phyloP scores from a whole-genome alignment of 768 basidiomycete genomes.

The Terana coerulea region DNA sequence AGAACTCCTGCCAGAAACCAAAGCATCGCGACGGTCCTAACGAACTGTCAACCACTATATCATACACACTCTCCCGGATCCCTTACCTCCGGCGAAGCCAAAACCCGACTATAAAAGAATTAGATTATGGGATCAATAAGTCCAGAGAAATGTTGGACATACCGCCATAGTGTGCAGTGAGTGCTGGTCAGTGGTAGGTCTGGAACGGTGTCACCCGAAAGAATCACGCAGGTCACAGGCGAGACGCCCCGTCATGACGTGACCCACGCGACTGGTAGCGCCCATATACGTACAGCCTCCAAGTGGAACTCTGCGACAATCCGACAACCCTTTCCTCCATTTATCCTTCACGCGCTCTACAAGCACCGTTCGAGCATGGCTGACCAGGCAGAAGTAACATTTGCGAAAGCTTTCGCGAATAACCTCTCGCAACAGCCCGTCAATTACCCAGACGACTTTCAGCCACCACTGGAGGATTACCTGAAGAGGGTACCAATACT shows the following conservation, averaged over 20 bases:
- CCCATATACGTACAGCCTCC: slow-evolving; percentile 11
- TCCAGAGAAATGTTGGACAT: slow-evolving; percentile 7
- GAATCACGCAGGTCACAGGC: neutral
- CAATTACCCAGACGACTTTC: slow-evolving; percentile 69
- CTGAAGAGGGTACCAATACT: slow-evolving; percentile 70
- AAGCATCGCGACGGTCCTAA: slow-evolving; percentile 85
- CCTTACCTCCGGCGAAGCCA: slow-evolving; percentile 56
- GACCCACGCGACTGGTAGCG: neutral
- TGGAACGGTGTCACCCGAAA: slow-evolving; percentile 10
- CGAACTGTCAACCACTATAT: neutral
- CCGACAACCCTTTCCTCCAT: no score
- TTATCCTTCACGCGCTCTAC: no score
- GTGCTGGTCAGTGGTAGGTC: neutral
- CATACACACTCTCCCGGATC: neutral
- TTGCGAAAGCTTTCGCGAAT: slow-evolving; percentile 62
- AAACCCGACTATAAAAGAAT: slow-evolving; percentile 52
- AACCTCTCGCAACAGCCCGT: slow-evolving; percentile 66
- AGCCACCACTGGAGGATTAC: slow-evolving; percentile 61
- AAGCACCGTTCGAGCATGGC: slow-evolving; percentile 47
- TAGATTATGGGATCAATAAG: neutral
- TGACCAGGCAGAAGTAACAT: slow-evolving; percentile 56
- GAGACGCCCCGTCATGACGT: slow-evolving; percentile 6
- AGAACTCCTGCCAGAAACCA: slow-evolving; percentile 88
- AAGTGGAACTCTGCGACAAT: no score
- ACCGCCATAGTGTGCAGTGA: slow-evolving; percentile 24